Percentiles rank a stretch among this genome's conserved stretches.
Conservation (phyloP, 1,284 basidiomycete genomes). For the Naganishia albida region DNA sequence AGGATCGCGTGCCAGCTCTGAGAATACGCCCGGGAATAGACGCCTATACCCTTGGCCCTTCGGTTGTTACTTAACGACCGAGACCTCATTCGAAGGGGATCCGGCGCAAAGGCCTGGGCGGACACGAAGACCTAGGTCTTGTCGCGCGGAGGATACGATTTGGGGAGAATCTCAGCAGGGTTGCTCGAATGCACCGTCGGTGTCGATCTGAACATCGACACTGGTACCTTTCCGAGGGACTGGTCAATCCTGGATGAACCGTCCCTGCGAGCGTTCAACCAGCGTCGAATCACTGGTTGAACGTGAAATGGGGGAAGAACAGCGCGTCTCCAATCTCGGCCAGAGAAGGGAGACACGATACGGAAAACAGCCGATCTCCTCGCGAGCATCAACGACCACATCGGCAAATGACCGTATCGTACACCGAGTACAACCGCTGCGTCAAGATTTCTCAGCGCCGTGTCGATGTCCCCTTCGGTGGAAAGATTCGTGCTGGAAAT, state of each 20-base stretch:
- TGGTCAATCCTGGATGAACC: neutral
- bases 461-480: neutral
- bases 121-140: constrained; percentile 10
- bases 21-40: constrained; percentile 19
- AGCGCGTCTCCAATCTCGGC: neutral
- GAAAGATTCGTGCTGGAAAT: constrained; percentile 1
- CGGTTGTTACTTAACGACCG: neutral
- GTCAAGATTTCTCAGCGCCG: neutral
- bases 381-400: constrained; percentile 5
- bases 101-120: constrained; percentile 24
- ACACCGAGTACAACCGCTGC: neutral
- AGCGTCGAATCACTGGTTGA: neutral
- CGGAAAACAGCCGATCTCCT: constrained; percentile 23
- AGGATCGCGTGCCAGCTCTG: neutral
- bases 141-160: neutral
- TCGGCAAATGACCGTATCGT: constrained; percentile 22
- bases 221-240: constrained; percentile 12
- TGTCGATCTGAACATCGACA: neutral
- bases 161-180: neutral
- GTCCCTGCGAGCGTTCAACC: constrained; percentile 2
- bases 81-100: neutral
- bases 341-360: constrained; percentile 1
- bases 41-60: constrained; percentile 10
- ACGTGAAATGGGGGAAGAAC: constrained; percentile 28
- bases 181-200: neutral